Evolutionary conservation across 768 basidiomycete genomes (phyloP), one percentile per base, ranked within the genome.

Genomic region (Hysterangium stoloniferum): DNA sequence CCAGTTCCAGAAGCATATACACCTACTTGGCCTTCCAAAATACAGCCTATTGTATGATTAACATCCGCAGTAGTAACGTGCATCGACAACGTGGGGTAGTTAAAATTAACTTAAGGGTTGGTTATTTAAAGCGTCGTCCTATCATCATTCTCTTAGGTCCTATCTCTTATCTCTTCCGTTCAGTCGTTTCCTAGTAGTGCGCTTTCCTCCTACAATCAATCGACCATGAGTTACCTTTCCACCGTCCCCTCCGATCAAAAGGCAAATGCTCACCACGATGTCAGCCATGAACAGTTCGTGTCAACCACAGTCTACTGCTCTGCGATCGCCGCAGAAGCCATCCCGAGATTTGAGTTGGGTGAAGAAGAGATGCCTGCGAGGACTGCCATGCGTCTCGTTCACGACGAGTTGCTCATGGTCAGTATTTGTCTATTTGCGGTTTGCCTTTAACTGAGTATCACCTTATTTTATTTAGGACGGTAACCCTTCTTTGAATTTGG

Each of bases 401-500:
- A 75, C 57, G 78, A 79, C 57, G 79, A 84, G 62, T 71, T 76
- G 13, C 66, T 69, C 1, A 68, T 81, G 5, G 47, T 48, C 31
- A 27, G 17, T 1, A 6, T 17, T 38, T 25, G 20, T 5, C 13
- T 35, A 9, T 17, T 13, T n/a, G 19, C n/a, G 6, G 17, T 20
- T 17, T 4, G 28, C 28, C 9, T n/a, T 22, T 2, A 41, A 41
- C 34, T 36, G 15, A 48, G 12, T 7, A 4, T 17, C 8, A 20
- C n/a, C 4, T 19, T 22, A 13, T 22, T 42, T 7, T n/a, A 17
- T 36, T 17, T 22, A 48, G 47, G 78, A 79, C 56, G 78, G 78
- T 20, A 77, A 75, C 55, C 77, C 79, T 6, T 58, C 74, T 38
- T 67, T 82, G 55, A 84, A 83, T 60, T 68, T 82, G n/a, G 80